A percentile compares a stretch with the other conserved stretches of the same genome.
Evolutionary conservation across 83 land plant genomes (phyloP).

Genomic region (Picea abies): DNA sequence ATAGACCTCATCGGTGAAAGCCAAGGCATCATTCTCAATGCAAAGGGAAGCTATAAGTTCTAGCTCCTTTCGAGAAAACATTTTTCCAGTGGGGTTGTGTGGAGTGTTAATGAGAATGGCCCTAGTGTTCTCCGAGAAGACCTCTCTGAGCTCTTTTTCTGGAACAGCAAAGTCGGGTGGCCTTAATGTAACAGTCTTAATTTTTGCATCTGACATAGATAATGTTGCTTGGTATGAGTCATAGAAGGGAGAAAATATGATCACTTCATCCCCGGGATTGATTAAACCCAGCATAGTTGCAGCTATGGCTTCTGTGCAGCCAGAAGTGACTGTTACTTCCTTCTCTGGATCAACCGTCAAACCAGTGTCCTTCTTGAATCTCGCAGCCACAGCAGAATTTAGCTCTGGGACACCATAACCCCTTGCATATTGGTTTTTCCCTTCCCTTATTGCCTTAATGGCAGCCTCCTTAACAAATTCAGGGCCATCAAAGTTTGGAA

Average conservation of each 20-base stretch:
- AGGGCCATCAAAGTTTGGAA: slow-evolving; percentile 98
- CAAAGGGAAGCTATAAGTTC: slow-evolving; percentile 88
- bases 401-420: slow-evolving; percentile 89
- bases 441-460: slow-evolving; percentile 85
- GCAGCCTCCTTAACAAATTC: slow-evolving; percentile 97
- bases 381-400: slow-evolving; percentile 78
- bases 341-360: slow-evolving; percentile 89
- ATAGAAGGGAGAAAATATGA: slow-evolving; percentile 92
- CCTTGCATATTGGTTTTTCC: slow-evolving; percentile 96
- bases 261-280: slow-evolving; percentile 96
- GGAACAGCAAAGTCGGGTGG: slow-evolving; percentile 95
- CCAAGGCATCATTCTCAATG: slow-evolving; percentile 87
- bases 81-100: slow-evolving; percentile 98
- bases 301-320: slow-evolving; percentile 98
- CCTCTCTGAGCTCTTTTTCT: slow-evolving; percentile 73
- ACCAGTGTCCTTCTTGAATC: slow-evolving; percentile 91
- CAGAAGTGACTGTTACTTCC: slow-evolving; percentile 95
- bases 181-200: slow-evolving; percentile 71
- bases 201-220: slow-evolving; percentile 91
- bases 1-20: slow-evolving; percentile 95
- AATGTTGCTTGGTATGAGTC: slow-evolving; percentile 94
- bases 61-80: slow-evolving; percentile 88
- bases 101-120: slow-evolving; percentile 95
- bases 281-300: slow-evolving; percentile 91
- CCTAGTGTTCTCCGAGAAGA: slow-evolving; percentile 73